Evolutionary conservation across 2,329 filamentous ascomycete genomes (phyloP), one percentile per base, ranked within the genome.

Genomic region (Cladosporium sp.): DNA sequence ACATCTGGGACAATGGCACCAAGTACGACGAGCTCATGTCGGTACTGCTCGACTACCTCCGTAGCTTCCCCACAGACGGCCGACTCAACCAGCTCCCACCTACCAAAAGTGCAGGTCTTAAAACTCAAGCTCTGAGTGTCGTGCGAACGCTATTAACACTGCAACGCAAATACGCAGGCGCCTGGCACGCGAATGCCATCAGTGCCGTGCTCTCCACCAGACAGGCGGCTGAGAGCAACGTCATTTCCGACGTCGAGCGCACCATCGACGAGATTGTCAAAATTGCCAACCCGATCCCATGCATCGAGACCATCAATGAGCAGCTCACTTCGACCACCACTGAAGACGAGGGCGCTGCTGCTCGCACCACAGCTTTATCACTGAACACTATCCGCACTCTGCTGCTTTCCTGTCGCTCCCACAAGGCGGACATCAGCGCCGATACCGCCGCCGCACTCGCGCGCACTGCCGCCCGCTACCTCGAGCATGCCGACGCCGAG

Each of bases 191-290:
- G 16, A 85, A 85, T 29, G 88, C 88, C 0, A 83, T 94, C 1
- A 87, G 89, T 73, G 85, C 89, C 6, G 81, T 93, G 1, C 81
- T 93, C 26, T 81, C 83, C 40, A 86, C 89, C 7, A 86, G 91
- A 49, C 84, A 85, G 50, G 82, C 82, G 62, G 90, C 91, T 73
- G 90, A 92, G 67, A 73, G 88, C 23, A 89, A 92, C 75, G 89
- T 93, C 62, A 88, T 91, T 61, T 87, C 86, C 64, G 91, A 91
- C 23, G 83, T 93, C 49, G 90, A 93, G 79, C 82, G 90, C 26
- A 85, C 92, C 1, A 88, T 90, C 3, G 87, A 90, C 60, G 90
- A 93, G 72, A 85, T 93, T 3, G 86, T 91, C 21, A 80, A 80
- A 40, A 83, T 91, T 4, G 88, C 89, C 1, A 85, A 90, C 59